These are phyloP conservation scores for Brassica carinata DNA, from an alignment of 345 rosid genomes.

Conservation along the genomic window DNA sequence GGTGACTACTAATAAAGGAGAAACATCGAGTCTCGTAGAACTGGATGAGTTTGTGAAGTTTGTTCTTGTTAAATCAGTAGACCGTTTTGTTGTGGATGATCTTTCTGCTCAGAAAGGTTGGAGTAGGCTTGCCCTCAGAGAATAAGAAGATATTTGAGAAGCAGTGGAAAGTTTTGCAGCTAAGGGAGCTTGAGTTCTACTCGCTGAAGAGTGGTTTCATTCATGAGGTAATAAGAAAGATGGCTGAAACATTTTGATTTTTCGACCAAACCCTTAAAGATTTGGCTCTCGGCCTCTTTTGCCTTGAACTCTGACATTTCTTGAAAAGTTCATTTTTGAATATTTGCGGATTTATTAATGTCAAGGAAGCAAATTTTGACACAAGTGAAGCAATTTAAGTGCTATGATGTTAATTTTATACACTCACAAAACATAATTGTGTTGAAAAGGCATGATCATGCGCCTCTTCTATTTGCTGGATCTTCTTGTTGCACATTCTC, in stretches of 20 bases:
- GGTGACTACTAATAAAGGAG: constrained; percentile 2
- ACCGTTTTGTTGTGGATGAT: constrained; percentile 31
- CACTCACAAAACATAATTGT: neutral
- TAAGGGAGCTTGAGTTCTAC: constrained; percentile 12
- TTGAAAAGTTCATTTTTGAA: constrained; percentile 29
- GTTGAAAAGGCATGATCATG: constrained; percentile 1
- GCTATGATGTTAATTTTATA: neutral
- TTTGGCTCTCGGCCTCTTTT: neutral
- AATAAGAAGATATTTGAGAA: constrained; percentile 37
- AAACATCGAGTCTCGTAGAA: neutral
- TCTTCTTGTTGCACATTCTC: constrained; percentile 11
- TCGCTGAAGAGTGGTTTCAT: constrained; percentile 31
- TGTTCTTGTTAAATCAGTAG: constrained; percentile 9
- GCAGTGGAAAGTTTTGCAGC: constrained; percentile 32
- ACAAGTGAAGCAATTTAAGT: constrained; percentile 9
- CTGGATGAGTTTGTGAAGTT: neutral
- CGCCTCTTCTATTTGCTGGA: neutral
- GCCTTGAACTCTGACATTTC: constrained; percentile 8
- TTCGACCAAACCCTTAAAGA: neutral
- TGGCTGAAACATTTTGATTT: constrained; percentile 18
- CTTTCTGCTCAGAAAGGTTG: constrained; percentile 31
- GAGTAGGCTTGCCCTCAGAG: constrained; percentile 9
- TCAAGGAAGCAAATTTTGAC: neutral
- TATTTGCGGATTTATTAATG: constrained; percentile 28
- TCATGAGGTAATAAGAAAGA: constrained; percentile 22